Base-by-base conservation (phyloP, 768 basidiomycete genomes). In the Coprinellus micaceus region DNA sequence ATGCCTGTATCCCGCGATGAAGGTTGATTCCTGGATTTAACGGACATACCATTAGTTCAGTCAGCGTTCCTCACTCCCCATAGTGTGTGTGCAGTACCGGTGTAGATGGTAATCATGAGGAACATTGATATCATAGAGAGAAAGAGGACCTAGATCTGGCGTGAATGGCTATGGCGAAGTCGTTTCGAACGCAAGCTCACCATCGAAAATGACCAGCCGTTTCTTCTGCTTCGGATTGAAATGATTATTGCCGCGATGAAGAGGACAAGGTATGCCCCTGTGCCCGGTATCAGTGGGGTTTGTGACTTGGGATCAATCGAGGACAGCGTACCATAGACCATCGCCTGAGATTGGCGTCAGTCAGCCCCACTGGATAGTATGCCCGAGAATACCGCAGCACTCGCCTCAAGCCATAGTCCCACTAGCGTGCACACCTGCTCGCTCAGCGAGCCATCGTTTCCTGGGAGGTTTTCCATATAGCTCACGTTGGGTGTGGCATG, bases 211-310 rank as follows among this genome's bases (percentile, higher is more conserved):
- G 24, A 17, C n/a, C 24, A 15, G 15, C 47, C 26, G 21, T 50
- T 47, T 37, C 33, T 59, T 36, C 51, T 52, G 29, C 60, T 63
- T 30, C 54, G 56, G 44, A 59, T 39, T 56, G 63, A 61, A n/a
- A 65, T 63, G 33, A 56, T 60, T 17, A 55, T 28, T 4, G 64
- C 63, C 43, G 61, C 57, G 33, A 63, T 29, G 43, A 63, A 65
- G n/a, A 65, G 60, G 36, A 60, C 60, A 21, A 58, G 50, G 39
- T 65, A 63, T 43, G 36, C 64, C 64, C 30, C 9, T 3, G n/a
- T 7, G 11, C n/a, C n/a, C n/a, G n/a, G n/a, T n/a, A n/a, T n/a
- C n/a, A n/a, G n/a, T n/a, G n/a, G n/a, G n/a, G n/a, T n/a, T n/a
- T n/a, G n/a, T n/a, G n/a, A n/a, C n/a, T n/a, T n/a, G n/a, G n/a